A percentile compares a stretch with the other conserved stretches of the same genome.
Conservation (phyloP, 768 basidiomycete species). For the Cystofilobasidium capitatum region DNA sequence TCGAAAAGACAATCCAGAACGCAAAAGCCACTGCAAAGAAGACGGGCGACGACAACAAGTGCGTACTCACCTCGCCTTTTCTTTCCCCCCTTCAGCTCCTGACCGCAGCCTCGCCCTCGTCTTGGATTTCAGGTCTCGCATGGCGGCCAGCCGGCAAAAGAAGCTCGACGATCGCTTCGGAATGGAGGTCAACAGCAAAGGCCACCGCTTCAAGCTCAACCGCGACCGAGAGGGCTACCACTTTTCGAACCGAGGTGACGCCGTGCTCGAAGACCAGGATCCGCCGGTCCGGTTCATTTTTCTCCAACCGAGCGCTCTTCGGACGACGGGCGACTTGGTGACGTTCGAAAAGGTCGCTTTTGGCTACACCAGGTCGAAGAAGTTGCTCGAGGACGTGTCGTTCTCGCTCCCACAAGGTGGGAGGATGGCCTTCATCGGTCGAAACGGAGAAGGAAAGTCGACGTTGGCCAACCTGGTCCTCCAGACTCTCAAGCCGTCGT, state of each 20-base stretch:
- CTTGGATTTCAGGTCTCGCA: conserved; percentile 36
- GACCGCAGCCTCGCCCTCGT: background rate
- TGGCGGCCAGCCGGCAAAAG: conserved; percentile 54
- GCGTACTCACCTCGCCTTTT: background rate
- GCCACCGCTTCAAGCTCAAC: conserved; percentile 52
- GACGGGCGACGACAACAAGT: conserved; percentile 55
- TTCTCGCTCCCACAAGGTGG: conserved; percentile 43
- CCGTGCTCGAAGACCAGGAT: conserved; percentile 44
- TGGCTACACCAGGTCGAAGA: conserved; percentile 36
- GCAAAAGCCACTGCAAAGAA: conserved; percentile 48
- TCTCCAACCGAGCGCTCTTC: conserved; percentile 37
- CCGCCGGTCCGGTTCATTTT: conserved; percentile 39
- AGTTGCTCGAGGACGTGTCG: conserved; percentile 37
- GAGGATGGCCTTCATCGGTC: conserved; percentile 44
- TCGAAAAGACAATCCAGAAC: conserved; percentile 51
- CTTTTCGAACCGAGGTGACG: conserved; percentile 40
- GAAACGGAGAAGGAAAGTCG: conserved; percentile 52
- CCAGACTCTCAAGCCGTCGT: conserved; percentile 41
- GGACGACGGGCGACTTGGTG: conserved; percentile 39
- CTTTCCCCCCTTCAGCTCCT: too few relatives aligned
- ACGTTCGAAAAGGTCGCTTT: conserved; percentile 42
- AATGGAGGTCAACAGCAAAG: conserved; percentile 43
- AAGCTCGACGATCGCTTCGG: conserved; percentile 38
- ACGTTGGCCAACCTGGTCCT: conserved; percentile 46
- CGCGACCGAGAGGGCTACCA: conserved; percentile 48